These are phyloP conservation scores for Monocercomonoides exilis DNA, from an alignment of 78 protist genomes.

Conservation along the genomic window DNA sequence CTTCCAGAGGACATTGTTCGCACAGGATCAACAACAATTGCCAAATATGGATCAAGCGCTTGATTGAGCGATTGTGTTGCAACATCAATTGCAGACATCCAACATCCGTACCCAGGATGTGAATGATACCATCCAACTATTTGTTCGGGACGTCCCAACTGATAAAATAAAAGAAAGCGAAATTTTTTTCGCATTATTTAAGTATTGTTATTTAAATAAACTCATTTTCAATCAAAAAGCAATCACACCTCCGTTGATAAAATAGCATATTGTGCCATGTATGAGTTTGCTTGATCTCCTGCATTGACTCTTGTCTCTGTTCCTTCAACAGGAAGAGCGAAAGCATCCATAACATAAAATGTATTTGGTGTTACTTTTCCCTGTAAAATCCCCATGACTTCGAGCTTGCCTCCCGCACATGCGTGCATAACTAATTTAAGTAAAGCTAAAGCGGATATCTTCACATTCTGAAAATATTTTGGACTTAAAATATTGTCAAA, in stretches of 20 bases:
- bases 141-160: conserved; percentile 51
- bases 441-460: conserved; percentile 85
- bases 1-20: conserved; percentile 81
- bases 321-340: conserved; percentile 95
- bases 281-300: conserved; percentile 65
- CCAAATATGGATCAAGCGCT: conserved; percentile 84
- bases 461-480: conserved; percentile 70
- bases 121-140: conserved; percentile 93
- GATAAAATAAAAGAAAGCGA: not conserved
- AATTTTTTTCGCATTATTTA: not conserved
- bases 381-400: conserved; percentile 84
- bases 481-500: not conserved
- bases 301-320: conserved; percentile 93
- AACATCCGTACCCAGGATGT: conserved; percentile 89
- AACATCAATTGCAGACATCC: conserved; percentile 90
- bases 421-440: conserved; percentile 70
- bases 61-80: conserved; percentile 76
- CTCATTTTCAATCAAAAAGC: not conserved
- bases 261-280: conserved; percentile 67
- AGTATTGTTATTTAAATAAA: not conserved
- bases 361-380: conserved; percentile 71
- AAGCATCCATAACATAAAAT: conserved; percentile 83
- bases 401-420: conserved; percentile 44
- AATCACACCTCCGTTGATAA: conserved; percentile 40
- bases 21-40: conserved; percentile 85